Percentiles rank a stretch among this genome's conserved stretches.
Conservation (phyloP, 495 filamentous ascomycete species). For the Pseudotulostoma volvatum region DNA sequence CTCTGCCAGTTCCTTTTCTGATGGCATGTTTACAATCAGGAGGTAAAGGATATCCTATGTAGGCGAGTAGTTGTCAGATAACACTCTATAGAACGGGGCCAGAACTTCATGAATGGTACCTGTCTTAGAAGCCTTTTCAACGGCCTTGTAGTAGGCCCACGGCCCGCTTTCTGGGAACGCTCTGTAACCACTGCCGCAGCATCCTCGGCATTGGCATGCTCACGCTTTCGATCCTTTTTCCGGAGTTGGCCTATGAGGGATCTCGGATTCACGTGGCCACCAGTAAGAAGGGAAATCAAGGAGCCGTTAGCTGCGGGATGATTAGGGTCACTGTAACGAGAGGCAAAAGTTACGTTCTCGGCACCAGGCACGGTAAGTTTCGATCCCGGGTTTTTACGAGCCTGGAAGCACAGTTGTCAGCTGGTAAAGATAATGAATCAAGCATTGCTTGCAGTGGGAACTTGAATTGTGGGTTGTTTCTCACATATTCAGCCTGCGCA, state of each 20-base stretch:
- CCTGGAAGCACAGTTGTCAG: conserved; percentile 2
- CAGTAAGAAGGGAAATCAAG: conserved; percentile 23
- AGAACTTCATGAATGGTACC: neutral
- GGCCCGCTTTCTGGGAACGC: neutral
- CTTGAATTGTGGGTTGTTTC: too few species aligned
- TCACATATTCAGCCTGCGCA: conserved; percentile 41
- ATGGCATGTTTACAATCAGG: conserved; percentile 36
- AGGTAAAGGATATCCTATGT: conserved; percentile 32
- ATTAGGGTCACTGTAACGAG: conserved; percentile 37
- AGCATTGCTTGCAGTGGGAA: neutral
- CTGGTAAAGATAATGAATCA: neutral
- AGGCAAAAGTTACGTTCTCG: conserved; percentile 19
- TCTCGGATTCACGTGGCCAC: conserved; percentile 16
- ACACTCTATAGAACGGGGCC: too few species aligned
- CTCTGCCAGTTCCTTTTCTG: conserved; percentile 24
- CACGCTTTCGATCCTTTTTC: neutral
- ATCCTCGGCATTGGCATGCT: neutral
- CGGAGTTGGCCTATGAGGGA: neutral
- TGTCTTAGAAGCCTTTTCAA: neutral
- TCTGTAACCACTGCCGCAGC: neutral
- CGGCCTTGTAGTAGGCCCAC: neutral
- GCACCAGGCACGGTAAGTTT: neutral
- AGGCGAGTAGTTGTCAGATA: too few species aligned
- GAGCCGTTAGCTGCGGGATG: conserved; percentile 29
- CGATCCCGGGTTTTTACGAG: conserved; percentile 12